Percentiles rank a stretch among this genome's conserved stretches.
Evolutionary conservation across 176 grass and related monocot genomes (phyloP).

Genomic region (Rhipidocladum racemiflorum): DNA sequence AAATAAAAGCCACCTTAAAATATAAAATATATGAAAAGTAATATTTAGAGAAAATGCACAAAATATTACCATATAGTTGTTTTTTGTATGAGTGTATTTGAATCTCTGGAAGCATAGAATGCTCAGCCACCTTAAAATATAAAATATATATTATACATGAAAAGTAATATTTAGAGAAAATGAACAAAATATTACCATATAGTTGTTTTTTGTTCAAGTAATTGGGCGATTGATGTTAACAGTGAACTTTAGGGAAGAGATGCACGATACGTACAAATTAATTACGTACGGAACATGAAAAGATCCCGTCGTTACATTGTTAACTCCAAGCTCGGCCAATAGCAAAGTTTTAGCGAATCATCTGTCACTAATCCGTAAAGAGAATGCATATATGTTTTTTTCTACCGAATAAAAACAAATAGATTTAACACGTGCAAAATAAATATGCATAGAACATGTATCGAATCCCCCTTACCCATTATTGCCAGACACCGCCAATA

Average conservation of each 20-base stretch:
- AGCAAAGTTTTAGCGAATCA: background rate
- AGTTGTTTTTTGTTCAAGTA: background rate
- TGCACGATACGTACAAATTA: too few relatives aligned
- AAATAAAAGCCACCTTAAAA: background rate
- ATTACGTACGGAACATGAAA: background rate
- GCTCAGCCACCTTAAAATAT: background rate
- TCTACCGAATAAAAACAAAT: background rate
- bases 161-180: background rate
- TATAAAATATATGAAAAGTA: background rate
- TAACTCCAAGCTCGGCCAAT: background rate
- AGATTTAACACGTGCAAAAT: fast-evolving
- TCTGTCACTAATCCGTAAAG: background rate
- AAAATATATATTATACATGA: background rate
- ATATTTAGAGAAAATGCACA: background rate
- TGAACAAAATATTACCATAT: background rate
- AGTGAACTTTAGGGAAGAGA: background rate
- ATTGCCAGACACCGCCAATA: fast-evolving
- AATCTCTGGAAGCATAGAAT: background rate
- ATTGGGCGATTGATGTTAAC: background rate
- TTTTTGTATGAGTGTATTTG: background rate
- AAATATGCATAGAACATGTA: background rate
- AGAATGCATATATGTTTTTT: background rate
- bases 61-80: background rate
- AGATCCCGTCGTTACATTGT: background rate
- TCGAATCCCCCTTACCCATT: background rate